Conservation (phyloP, 306 rosid genomes). For the Vigna trinervia region DNA sequence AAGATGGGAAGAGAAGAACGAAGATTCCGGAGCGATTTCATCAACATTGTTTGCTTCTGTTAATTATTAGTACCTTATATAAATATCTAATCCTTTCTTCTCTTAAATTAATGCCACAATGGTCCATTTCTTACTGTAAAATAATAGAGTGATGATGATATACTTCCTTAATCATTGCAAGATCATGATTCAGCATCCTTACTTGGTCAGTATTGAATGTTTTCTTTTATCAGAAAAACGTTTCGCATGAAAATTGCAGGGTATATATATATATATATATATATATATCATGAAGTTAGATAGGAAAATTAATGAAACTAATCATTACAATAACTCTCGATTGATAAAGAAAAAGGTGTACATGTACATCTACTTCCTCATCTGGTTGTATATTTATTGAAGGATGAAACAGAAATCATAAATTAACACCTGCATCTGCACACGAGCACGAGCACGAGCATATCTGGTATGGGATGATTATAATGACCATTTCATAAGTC, state of each 20-base stretch:
- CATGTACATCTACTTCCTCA: not conserved
- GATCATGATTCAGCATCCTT: slow-evolving; percentile 30
- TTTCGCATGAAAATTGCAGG: not conserved
- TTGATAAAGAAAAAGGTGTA: not conserved
- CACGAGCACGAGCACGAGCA: not conserved
- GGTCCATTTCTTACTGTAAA: slow-evolving; percentile 28
- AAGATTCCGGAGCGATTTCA: slow-evolving; percentile 44
- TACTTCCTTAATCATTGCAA: slow-evolving; percentile 33
- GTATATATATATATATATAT: not conserved
- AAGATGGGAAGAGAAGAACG: slow-evolving; percentile 38
- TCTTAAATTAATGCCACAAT: slow-evolving; percentile 32
- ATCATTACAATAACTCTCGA: not conserved
- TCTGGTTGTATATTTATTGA: not conserved
- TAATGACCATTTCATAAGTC: slow-evolving; percentile 35
- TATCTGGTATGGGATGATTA: slow-evolving; percentile 10
- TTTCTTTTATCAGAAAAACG: not conserved
- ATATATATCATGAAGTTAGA: not conserved
- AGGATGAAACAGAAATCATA: not conserved
- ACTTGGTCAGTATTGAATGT: not conserved
- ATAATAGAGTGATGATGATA: slow-evolving; percentile 38
- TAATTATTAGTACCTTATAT: slow-evolving; percentile 42
- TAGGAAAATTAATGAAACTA: not conserved
- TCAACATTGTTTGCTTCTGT: slow-evolving; percentile 41
- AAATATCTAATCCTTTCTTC: slow-evolving; percentile 21
- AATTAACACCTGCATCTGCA: not conserved